Conservation (phyloP, 179 eudicot species). For the Silene coronaria region DNA sequence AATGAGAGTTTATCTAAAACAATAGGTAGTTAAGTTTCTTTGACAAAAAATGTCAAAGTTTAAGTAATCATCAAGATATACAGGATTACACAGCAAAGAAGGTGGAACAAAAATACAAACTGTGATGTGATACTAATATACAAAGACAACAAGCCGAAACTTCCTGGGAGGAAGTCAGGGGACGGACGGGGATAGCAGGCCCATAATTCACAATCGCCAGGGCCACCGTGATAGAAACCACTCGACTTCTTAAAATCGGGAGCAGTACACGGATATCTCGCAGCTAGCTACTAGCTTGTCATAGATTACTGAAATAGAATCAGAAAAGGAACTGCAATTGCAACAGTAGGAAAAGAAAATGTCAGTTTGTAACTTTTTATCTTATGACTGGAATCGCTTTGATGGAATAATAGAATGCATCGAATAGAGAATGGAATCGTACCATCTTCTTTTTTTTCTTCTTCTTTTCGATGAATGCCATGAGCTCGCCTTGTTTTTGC, state of each 20-base stretch:
- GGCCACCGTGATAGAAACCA: constrained; percentile 22
- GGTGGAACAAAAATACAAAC: background rate
- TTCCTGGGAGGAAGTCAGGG: background rate
- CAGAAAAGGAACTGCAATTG: constrained; percentile 30
- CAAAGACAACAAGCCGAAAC: constrained; percentile 27
- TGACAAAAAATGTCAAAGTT: constrained; percentile 3
- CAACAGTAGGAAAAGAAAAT: constrained; percentile 4
- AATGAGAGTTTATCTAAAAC: no score
- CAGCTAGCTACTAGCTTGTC: constrained; percentile 22
- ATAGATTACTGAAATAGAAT: constrained; percentile 14
- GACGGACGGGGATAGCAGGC: constrained; percentile 19
- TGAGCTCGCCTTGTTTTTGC: constrained; percentile 55
- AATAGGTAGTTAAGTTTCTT: background rate
- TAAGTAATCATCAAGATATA: constrained; percentile 15
- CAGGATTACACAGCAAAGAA: constrained; percentile 6
- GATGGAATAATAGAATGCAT: background rate
- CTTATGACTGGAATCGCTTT: background rate
- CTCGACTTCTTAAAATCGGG: constrained; percentile 13
- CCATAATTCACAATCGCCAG: constrained; percentile 24
- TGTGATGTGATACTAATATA: constrained; percentile 22
- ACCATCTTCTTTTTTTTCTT: constrained; percentile 83
- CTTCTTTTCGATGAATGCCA: constrained; percentile 79
- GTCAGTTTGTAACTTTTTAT: background rate
- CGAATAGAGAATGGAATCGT: background rate
- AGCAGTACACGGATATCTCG: background rate